phyloP scores from a whole-genome alignment of 441 rosid genomes.

The Sinapis alba region DNA sequence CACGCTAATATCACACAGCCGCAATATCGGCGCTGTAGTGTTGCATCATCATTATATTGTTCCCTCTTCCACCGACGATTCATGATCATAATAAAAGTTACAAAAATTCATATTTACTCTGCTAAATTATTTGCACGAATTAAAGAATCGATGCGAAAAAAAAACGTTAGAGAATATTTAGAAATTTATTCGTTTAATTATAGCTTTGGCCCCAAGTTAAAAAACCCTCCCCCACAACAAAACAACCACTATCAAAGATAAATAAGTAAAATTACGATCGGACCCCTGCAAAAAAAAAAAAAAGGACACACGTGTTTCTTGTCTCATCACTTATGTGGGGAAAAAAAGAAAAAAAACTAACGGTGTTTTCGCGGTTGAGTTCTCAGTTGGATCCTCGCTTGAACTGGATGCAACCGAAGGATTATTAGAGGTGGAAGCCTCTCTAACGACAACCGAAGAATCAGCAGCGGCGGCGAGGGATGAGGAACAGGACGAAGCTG shows the following conservation, averaged over 20 bases:
- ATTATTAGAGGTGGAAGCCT: slow-evolving; percentile 52
- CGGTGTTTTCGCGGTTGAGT: slow-evolving; percentile 74
- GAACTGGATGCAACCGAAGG: slow-evolving; percentile 77
- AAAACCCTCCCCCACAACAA: not conserved
- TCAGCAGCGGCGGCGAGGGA: not conserved
- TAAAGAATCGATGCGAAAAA: not conserved
- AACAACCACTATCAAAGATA: slow-evolving; percentile 3
- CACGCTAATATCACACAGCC: slow-evolving; percentile 52
- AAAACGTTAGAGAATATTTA: not conserved
- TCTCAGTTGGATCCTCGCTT: slow-evolving; percentile 72
- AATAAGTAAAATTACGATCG: slow-evolving; percentile 35
- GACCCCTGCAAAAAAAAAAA: slow-evolving; percentile 34
- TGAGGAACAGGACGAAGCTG: slow-evolving; percentile 33
- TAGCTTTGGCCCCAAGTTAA: slow-evolving; percentile 25
- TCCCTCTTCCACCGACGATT: slow-evolving; percentile 38
- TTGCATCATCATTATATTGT: slow-evolving; percentile 12
- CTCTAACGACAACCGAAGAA: slow-evolving; percentile 21
- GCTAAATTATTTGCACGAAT: slow-evolving; percentile 38
- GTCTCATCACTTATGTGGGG: not conserved
- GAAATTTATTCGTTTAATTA: not conserved
- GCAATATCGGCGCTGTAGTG: slow-evolving; percentile 66
- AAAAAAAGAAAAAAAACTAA: slow-evolving; percentile 50
- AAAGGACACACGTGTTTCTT: slow-evolving; percentile 26
- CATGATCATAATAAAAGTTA: slow-evolving; percentile 39
- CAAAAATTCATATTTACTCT: slow-evolving; percentile 37